Evolutionary conservation across 1,284 basidiomycete genomes (phyloP).

Genomic region (Entoloma clypeatum): DNA sequence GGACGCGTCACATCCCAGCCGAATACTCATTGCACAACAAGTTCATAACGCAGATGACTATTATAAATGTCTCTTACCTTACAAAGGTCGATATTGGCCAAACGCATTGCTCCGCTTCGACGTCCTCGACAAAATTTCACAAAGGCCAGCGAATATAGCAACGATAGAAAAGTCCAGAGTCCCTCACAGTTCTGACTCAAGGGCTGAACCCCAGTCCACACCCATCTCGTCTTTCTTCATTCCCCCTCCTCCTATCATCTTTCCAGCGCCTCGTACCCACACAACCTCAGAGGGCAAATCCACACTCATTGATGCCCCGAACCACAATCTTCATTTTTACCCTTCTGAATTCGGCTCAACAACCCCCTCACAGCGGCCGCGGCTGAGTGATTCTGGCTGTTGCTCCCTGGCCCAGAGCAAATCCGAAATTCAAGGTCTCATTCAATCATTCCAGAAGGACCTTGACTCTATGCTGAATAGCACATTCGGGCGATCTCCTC

Average conservation of each 20-base stretch:
- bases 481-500: conserved; percentile 39
- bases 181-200: conserved; percentile 4
- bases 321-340: conserved; percentile 1
- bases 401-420: conserved; percentile 52
- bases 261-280: conserved; percentile 23
- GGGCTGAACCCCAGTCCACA: background rate
- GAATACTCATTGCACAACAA: conserved; percentile 59
- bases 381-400: conserved; percentile 29
- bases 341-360: conserved; percentile 1
- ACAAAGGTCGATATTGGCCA: conserved; percentile 46
- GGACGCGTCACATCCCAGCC: conserved; percentile 42
- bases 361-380: conserved; percentile 20
- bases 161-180: background rate
- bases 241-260: conserved; percentile 38
- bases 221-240: conserved; percentile 29
- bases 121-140: conserved; percentile 49
- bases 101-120: conserved; percentile 61
- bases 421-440: conserved; percentile 48
- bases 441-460: conserved; percentile 59
- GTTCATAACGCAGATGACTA: conserved; percentile 60
- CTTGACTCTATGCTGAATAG: conserved; percentile 47
- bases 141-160: conserved; percentile 31
- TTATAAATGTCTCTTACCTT: conserved; percentile 43
- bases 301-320: conserved; percentile 1
- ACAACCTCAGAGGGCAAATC: conserved; percentile 21